Base-by-base conservation (phyloP, 2,329 filamentous ascomycete species). In the Chrysosphaeria jannelii region DNA sequence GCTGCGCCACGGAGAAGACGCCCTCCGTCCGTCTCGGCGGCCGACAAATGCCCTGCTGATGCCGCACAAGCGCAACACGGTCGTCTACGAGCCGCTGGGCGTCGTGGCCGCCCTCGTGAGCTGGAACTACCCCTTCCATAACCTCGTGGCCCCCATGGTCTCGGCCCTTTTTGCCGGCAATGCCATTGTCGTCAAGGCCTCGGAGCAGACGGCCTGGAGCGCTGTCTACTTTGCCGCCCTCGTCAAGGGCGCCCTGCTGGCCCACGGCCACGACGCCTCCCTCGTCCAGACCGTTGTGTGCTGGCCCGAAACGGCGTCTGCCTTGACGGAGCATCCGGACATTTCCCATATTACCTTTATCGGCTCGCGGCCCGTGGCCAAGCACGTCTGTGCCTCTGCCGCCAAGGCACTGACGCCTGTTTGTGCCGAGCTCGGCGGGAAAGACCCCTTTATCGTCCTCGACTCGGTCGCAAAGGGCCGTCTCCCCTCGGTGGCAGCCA, bases 81-180 rank as follows among this genome's bases (percentile, higher is more conserved):
- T 97, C 14, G 50, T 59, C 23, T 97, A 89, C 43, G 79, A 97
- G 44, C 81, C 85, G 9, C 50, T 93, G 11, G 85, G 85, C 10
- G 76, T 97, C 17, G 74, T 97, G 5, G 69, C 76, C 8, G 81
- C 85, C 10, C 68, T 81, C 24, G 76, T 97, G 20, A 85, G 72
- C 39, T 97, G 85, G 85, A 97, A 97, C 49, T 93, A 78, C 40
- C 66, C 75, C 21, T 89, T 93, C 44, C 85, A 97, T 48, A 97
- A 97, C 45, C 53, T 93, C 31, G 61, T 93, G 22, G 76, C 74
- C 0, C 85, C 81, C 9, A 59, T 91, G 33, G 88, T 93, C 39
- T 79, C 74, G 33, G 66, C 74, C 10, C 57, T 93, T 23, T 93
- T 93, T 40, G 57, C 79, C 9, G 85, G 85, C 22, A 91, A 93